A percentile compares a stretch with the other conserved stretches of the same genome.
Evolutionary conservation across 176 grass and related monocot species (phyloP).

Genomic region (Paspalum vaginatum): DNA sequence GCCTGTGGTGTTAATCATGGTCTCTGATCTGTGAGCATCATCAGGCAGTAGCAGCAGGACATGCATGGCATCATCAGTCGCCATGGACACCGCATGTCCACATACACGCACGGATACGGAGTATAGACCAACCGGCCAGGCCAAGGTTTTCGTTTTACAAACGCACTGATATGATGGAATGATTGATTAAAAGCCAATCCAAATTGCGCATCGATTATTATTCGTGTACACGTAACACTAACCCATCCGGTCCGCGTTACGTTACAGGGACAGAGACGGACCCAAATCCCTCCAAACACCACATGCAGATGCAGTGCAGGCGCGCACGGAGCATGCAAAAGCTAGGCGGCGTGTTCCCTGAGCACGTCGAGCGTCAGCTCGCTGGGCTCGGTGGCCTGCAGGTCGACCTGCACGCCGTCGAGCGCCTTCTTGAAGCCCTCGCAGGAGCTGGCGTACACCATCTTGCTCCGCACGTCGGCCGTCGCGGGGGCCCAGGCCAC

Average conservation of each 20-base stretch:
- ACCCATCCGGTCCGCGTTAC: no score
- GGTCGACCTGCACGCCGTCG: constrained; percentile 58
- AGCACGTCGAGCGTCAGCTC: constrained; percentile 55
- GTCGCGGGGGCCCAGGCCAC: constrained; percentile 52
- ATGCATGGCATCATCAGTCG: background rate
- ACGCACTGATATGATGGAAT: no score
- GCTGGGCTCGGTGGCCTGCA: constrained; percentile 56
- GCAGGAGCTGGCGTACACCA: constrained; percentile 61
- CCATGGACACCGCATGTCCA: background rate
- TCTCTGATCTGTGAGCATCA: constrained; percentile 2
- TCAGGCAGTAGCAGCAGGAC: background rate
- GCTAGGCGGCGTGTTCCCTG: constrained; percentile 24
- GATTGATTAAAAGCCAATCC: no score
- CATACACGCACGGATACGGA: background rate
- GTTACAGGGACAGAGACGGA: no score
- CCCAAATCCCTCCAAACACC: no score
- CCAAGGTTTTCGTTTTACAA: no score
- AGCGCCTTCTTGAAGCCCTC: constrained; percentile 63
- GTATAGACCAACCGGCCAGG: no score
- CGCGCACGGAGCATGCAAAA: no score
- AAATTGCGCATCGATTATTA: no score
- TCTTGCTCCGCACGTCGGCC: constrained; percentile 62
- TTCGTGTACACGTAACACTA: no score
- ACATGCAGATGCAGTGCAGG: no score
- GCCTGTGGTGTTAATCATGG: background rate